Conservation (phyloP, 495 filamentous ascomycete genomes). For the Filosporella fistucella region DNA sequence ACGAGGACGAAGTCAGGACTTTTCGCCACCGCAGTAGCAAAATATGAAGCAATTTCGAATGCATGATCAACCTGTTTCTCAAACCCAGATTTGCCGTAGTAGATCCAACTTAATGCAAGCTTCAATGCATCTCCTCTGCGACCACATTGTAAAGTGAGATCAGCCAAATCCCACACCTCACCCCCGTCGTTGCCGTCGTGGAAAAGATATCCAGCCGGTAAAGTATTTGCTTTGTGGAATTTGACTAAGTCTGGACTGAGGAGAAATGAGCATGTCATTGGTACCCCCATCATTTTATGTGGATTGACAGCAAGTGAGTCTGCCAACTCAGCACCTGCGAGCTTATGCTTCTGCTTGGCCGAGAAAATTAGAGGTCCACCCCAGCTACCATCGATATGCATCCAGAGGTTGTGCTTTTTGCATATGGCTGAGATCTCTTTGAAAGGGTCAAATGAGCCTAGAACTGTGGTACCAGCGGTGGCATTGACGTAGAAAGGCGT, state of each 20-base stretch:
- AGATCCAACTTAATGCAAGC: constrained; percentile 80
- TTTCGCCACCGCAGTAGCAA: constrained; percentile 33
- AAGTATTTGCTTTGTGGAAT: constrained; percentile 77
- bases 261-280: constrained; percentile 86
- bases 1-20: constrained; percentile 63
- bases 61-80: constrained; percentile 24
- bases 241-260: constrained; percentile 67
- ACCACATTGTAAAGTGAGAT: constrained; percentile 89
- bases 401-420: constrained; percentile 67
- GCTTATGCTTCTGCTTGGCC: constrained; percentile 51
- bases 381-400: constrained; percentile 91
- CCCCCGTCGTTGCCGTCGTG: constrained; percentile 42
- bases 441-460: constrained; percentile 87
- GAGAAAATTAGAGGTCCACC: constrained; percentile 84
- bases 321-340: constrained; percentile 66
- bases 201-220: constrained; percentile 87
- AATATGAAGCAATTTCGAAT: constrained; percentile 21
- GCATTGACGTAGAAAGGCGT: constrained; percentile 95
- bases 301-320: constrained; percentile 84
- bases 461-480: constrained; percentile 89
- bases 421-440: constrained; percentile 67
- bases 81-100: constrained; percentile 59
- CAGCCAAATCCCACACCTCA: constrained; percentile 87
- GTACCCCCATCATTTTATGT: constrained; percentile 95
- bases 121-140: constrained; percentile 82